Percentiles rank a stretch among this genome's conserved stretches.
phyloP scores from a whole-genome alignment of 202 grass and related monocot species.

The Elaeis oleifera region DNA sequence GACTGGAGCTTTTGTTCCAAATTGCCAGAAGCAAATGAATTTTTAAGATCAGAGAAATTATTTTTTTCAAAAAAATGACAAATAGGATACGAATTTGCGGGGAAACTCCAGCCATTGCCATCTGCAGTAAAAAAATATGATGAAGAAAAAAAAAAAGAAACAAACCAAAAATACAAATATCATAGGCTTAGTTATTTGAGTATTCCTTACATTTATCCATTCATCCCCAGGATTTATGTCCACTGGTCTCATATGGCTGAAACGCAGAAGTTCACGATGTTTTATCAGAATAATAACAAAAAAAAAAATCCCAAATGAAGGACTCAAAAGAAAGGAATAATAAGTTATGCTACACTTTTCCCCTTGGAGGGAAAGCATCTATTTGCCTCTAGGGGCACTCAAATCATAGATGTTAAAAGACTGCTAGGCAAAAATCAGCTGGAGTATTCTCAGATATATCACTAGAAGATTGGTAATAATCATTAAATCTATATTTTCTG shows the following conservation, averaged over 20 bases:
- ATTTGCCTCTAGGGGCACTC: background rate
- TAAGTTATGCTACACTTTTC: background rate
- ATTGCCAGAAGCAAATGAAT: too few species aligned
- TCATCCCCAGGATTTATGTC: conserved; percentile 79
- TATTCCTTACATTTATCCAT: conserved; percentile 73
- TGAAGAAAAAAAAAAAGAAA: conserved; percentile 16
- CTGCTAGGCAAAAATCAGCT: too few species aligned
- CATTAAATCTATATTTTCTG: background rate
- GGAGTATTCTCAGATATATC: too few species aligned
- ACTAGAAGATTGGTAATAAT: too few species aligned
- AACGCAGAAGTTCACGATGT: conserved; percentile 22
- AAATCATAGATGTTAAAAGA: background rate
- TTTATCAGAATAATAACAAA: background rate
- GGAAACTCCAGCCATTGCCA: conserved; percentile 82
- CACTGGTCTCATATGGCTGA: conserved; percentile 65
- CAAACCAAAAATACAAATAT: conserved; percentile 11
- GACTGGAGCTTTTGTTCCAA: too few species aligned
- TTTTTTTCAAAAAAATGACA: too few species aligned
- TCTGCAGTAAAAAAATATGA: conserved; percentile 38
- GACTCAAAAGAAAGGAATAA: background rate
- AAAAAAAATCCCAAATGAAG: background rate
- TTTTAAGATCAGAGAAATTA: too few species aligned
- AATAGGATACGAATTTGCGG: conserved; percentile 84
- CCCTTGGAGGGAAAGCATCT: too few species aligned
- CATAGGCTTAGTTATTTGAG: background rate